phyloP scores from a whole-genome alignment of 805 yeast species.

The Wickerhamiella galacta region DNA sequence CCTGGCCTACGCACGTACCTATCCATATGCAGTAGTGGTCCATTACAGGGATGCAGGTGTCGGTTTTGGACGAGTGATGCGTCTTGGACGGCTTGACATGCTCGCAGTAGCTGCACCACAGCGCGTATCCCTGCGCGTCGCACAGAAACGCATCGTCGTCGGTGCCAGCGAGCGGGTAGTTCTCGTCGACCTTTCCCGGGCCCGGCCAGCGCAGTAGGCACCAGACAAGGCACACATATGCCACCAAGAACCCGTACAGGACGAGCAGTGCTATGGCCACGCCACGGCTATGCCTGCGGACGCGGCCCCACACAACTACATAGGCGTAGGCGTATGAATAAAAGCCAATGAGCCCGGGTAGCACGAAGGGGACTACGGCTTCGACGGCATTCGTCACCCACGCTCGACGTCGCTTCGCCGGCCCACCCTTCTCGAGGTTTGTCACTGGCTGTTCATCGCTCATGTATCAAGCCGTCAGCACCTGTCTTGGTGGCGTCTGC shows the following conservation, averaged over 20 bases:
- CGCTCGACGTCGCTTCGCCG: background rate
- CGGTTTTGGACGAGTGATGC: constrained; percentile 46
- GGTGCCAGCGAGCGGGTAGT: constrained; percentile 4
- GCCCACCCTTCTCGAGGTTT: background rate
- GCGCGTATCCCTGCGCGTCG: constrained; percentile 57
- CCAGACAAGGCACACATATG: constrained; percentile 29
- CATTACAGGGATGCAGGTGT: constrained; percentile 49
- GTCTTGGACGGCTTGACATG: constrained; percentile 49
- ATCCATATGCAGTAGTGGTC: constrained; percentile 79
- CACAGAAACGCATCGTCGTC: constrained; percentile 34
- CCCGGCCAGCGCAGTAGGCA: constrained; percentile 30
- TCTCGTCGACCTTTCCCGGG: constrained; percentile 34
- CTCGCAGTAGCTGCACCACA: constrained; percentile 55
- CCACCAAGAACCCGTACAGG: constrained; percentile 23
- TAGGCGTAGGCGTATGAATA: constrained; percentile 30
- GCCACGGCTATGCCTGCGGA: constrained; percentile 10
- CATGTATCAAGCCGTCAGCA: background rate
- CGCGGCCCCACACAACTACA: constrained; percentile 28
- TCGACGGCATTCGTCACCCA: background rate
- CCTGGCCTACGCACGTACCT: constrained; percentile 52
- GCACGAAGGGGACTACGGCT: constrained; percentile 2
- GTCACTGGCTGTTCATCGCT: background rate
- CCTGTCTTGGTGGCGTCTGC: background rate
- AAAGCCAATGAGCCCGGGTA: constrained; percentile 22
- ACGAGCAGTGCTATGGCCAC: constrained; percentile 23